Evolutionary conservation across 768 basidiomycete species (phyloP).

Genomic region (Mycena metata): DNA sequence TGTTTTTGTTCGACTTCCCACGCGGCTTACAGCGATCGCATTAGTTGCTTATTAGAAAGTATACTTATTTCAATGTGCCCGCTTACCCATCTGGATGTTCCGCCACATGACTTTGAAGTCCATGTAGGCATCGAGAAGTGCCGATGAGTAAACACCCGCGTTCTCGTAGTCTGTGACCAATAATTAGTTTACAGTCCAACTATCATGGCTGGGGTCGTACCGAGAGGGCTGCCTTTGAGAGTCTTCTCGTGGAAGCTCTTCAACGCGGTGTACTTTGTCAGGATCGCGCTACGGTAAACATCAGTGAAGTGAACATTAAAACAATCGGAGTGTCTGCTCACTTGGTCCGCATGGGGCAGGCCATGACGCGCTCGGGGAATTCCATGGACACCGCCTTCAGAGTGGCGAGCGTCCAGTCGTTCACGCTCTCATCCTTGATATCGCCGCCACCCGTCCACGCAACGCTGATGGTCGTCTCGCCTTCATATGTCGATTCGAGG

Average conservation of each 20-base stretch:
- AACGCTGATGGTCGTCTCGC: conserved; percentile 14
- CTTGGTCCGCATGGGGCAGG: conserved; percentile 21
- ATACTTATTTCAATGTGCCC: background rate
- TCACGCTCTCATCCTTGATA: conserved; percentile 15
- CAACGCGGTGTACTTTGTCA: conserved; percentile 16
- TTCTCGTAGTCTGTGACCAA: conserved; percentile 17
- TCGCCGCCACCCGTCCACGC: conserved; percentile 8
- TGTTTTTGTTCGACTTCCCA: conserved; percentile 24
- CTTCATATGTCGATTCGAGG: conserved; percentile 7
- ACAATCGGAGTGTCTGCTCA: conserved; percentile 4
- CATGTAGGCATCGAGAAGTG: conserved; percentile 23
- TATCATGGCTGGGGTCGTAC: background rate
- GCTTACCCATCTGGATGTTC: conserved; percentile 9
- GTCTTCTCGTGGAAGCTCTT: conserved; percentile 19
- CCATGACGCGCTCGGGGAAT: conserved; percentile 22
- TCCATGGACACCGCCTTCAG: conserved; percentile 15
- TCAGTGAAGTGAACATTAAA: conserved; percentile 1
- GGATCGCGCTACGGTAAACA: conserved; percentile 11
- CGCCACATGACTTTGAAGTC: conserved; percentile 23
- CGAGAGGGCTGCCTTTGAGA: conserved; percentile 10
- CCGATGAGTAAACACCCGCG: conserved; percentile 20
- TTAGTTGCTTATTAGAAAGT: background rate
- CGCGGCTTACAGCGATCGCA: conserved; percentile 12
- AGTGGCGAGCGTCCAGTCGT: conserved; percentile 15
- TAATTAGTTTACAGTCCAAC: conserved; percentile 2